Base-by-base conservation (phyloP, 352 stramenopile species). In the Peronosclerospora sorghi region DNA sequence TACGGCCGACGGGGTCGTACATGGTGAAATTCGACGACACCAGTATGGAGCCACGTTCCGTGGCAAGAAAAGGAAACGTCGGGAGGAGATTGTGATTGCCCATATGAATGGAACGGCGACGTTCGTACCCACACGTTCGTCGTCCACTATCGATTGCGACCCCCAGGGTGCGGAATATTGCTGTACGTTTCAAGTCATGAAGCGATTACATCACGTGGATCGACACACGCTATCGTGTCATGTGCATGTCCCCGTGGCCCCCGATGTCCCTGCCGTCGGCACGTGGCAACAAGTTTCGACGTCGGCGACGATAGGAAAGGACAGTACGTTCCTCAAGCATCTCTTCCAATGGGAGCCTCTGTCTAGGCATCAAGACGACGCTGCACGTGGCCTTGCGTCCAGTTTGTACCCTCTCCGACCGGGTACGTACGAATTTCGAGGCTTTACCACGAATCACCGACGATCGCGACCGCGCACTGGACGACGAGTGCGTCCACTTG, bases 351-450 rank as follows among this genome's bases (percentile, higher is more conserved):
- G 3, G 21, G 41, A 17, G 29, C 40, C 7, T 21, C 44, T n/a
- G 34, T 35, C 36, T 23, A 51, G 12, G 45, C 45, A 8, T 37
- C 9, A 34, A 51, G 0, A n/a, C 36, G 45, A 34, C 45, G 36
- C 52, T 55, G 24, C 46, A 47, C 3, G 21, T 4, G 55, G 56
- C 36, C 36, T 18, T 9, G 48, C 44, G n/a, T 66, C 58, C 14
- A 8, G 56, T 3, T 24, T 85, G 32, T 76, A 76, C 35, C 73
- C 73, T 15, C 54, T 86, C 9, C 51, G 56, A 4, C 60, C 73
- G 3, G 73, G 73, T 0, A 70, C 67, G 27, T 86, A 80, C 50
- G 68, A 83, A 27, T 83, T 86, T 46, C 53, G 51, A 28, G 73
- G 73, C 0, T 86, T 83, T 44, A 74, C 68, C 23, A 74, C 56